Base-by-base conservation (phyloP, 306 rosid genomes). In the Quercus suber region DNA sequence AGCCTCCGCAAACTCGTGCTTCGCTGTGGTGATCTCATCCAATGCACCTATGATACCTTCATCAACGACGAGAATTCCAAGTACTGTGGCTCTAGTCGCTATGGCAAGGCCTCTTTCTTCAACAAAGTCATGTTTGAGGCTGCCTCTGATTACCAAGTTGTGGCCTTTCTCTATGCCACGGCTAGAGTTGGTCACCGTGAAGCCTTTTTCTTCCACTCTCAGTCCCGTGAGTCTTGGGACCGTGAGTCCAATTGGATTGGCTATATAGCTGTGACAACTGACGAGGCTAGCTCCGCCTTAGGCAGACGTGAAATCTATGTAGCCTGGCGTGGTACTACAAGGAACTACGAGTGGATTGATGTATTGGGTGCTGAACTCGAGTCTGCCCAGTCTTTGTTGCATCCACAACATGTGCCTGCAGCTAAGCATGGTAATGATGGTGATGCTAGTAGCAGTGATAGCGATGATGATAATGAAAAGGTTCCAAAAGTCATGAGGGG, bases 231-330 rank as follows among this genome's bases (percentile, higher is more conserved):
- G 73, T 67, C 89, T 0, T 88, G 97, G 91, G 94, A 92, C 80
- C 92, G 89, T 55, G 94, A 89, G 69, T 87, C 93, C 51, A 90
- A 92, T 67, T 92, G 93, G 94, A 90, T 92, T 60, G 94, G 94
- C 14, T 92, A 81, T 74, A 63, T 90, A 13, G 94, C 92, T 6
- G 89, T 90, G 53, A 81, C 89, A 71, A 81, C 89, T 3, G 94
- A 92, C 30, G 37, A 45, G 4, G 84, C 51, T 31, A 58, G 78
- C 28, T 8, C 9, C 2, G 71, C 64, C 52, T 25, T 74, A 37
- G 92, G 91, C 58, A 84, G 90, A 12, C 87, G 97, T 0, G 97
- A 90, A 57, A 84, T 92, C 68, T 90, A 90, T 69, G 79, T 92
- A 2, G 86, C 81, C 17, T 92, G 97, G 97, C 90, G 92, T 4